These are phyloP conservation scores for Zygosaccharomyces bailii DNA, from an alignment of 805 yeast genomes.

Conservation along the genomic window DNA sequence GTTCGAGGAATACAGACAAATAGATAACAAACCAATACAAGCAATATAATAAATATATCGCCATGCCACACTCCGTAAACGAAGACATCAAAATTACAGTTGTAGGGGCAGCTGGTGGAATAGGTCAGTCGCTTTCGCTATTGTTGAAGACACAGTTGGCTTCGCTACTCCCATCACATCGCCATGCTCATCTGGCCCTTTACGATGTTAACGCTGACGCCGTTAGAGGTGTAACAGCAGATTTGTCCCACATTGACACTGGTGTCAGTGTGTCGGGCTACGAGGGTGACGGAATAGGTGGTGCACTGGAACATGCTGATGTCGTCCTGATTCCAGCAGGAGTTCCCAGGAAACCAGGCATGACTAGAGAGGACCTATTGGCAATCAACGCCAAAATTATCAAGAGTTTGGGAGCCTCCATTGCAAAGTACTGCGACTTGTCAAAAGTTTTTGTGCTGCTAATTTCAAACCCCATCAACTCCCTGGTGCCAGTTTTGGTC, in stretches of 20 bases:
- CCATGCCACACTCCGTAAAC: conserved; percentile 25
- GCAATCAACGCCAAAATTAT: conserved; percentile 81
- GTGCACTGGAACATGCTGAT: conserved; percentile 27
- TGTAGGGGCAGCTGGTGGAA: conserved; percentile 91
- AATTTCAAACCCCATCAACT: conserved; percentile 91
- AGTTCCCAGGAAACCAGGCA: conserved; percentile 90
- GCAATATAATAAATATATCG: no score
- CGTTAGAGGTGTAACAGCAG: conserved; percentile 80
- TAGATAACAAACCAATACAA: no score
- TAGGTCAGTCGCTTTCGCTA: conserved; percentile 88
- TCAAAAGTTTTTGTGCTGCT: conserved; percentile 76
- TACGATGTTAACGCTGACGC: conserved; percentile 72
- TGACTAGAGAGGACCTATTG: conserved; percentile 89
- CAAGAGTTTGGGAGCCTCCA: conserved; percentile 65
- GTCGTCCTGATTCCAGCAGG: conserved; percentile 65
- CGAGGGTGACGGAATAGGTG: conserved; percentile 33
- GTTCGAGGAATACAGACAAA: no score
- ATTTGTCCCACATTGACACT: conserved; percentile 78
- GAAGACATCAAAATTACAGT: conserved; percentile 63
- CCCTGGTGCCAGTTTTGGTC: conserved; percentile 86
- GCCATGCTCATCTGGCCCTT: conserved; percentile 52
- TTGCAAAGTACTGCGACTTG: conserved; percentile 54
- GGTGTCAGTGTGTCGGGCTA: conserved; percentile 55
- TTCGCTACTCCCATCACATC: conserved; percentile 38
- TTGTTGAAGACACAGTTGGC: conserved; percentile 55